Evolutionary conservation across 2,329 filamentous ascomycete species (phyloP).

Genomic region (Colletotrichum sansevieriae): DNA sequence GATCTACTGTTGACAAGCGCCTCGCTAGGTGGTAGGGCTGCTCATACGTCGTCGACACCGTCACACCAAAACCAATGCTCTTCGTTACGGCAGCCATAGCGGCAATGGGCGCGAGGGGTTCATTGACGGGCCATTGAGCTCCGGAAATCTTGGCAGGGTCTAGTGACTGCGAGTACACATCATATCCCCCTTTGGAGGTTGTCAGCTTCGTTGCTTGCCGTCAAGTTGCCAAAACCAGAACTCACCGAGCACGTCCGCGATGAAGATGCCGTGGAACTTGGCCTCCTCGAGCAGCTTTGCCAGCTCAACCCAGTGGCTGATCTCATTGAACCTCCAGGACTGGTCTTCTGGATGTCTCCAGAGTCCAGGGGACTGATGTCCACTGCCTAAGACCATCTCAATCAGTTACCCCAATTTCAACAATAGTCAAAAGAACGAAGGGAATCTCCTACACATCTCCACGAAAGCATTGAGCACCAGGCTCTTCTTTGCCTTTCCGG

Average conservation of each 20-base stretch:
- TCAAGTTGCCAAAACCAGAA: background rate
- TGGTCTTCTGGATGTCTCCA: slow-evolving; percentile 75
- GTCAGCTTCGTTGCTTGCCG: background rate
- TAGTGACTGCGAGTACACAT: slow-evolving; percentile 75
- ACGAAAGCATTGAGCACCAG: slow-evolving; percentile 60
- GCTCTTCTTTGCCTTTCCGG: slow-evolving; percentile 50
- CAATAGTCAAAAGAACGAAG: background rate
- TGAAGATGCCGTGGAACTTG: slow-evolving; percentile 76
- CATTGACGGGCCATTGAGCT: slow-evolving; percentile 79
- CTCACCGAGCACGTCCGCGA: slow-evolving; percentile 72
- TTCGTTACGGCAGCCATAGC: slow-evolving; percentile 79
- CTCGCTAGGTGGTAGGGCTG: slow-evolving; percentile 78
- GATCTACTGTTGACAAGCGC: slow-evolving; percentile 75
- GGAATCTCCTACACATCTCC: slow-evolving; percentile 51
- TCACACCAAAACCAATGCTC: slow-evolving; percentile 78
- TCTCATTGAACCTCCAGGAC: slow-evolving; percentile 71
- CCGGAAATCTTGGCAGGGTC: slow-evolving; percentile 72
- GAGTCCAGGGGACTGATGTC: slow-evolving; percentile 61
- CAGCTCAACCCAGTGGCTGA: slow-evolving; percentile 72
- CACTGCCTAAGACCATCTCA: slow-evolving; percentile 48
- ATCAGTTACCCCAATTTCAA: background rate
- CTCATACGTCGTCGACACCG: slow-evolving; percentile 78
- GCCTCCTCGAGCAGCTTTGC: slow-evolving; percentile 71
- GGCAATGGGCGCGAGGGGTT: slow-evolving; percentile 73
- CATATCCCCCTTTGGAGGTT: slow-evolving; percentile 67